These are phyloP conservation scores for Pseudognaphalium luteoalbum DNA, from an alignment of 129 eudicot species.

Conservation along the genomic window DNA sequence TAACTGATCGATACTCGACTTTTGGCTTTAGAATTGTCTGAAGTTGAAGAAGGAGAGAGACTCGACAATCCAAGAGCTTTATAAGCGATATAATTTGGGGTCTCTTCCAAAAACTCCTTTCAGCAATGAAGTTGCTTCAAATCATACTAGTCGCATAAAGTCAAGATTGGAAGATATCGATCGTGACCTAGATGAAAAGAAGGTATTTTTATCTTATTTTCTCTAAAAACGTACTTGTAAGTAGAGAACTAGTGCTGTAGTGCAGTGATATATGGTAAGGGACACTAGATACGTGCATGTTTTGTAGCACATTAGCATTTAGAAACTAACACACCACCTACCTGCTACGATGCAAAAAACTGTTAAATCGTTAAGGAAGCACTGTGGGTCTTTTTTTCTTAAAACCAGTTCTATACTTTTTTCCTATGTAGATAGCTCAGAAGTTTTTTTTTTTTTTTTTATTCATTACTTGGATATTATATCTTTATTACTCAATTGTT, in stretches of 20 bases:
- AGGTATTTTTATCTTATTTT: conserved; percentile 42
- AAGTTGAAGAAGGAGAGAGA: conserved; percentile 72
- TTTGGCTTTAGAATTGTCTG: conserved; percentile 46
- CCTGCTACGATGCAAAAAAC: not conserved
- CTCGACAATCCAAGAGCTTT: conserved; percentile 46
- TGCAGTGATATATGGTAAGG: not conserved
- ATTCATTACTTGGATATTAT: not conserved
- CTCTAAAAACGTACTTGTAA: conserved; percentile 4
- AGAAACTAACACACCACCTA: not conserved
- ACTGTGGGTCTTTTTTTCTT: not conserved
- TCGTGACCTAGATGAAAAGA: conserved; percentile 61
- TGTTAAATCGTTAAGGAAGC: not conserved
- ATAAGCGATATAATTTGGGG: conserved; percentile 63
- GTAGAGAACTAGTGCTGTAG: not conserved
- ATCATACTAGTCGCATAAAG: conserved; percentile 45
- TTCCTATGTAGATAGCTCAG: not conserved
- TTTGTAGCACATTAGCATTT: not conserved
- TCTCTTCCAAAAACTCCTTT: conserved; percentile 52
- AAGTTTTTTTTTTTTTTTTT: too few species aligned
- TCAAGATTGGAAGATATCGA: conserved; percentile 53
- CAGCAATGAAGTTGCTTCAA: conserved; percentile 60
- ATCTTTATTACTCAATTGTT: conserved; percentile 1
- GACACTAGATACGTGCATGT: conserved; percentile 2
- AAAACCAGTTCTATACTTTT: not conserved
- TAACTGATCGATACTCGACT: conserved; percentile 13